Evolutionary conservation across 306 rosid species (phyloP), one percentile per base, ranked within the genome.

Genomic region (Vachellia collinsii): DNA sequence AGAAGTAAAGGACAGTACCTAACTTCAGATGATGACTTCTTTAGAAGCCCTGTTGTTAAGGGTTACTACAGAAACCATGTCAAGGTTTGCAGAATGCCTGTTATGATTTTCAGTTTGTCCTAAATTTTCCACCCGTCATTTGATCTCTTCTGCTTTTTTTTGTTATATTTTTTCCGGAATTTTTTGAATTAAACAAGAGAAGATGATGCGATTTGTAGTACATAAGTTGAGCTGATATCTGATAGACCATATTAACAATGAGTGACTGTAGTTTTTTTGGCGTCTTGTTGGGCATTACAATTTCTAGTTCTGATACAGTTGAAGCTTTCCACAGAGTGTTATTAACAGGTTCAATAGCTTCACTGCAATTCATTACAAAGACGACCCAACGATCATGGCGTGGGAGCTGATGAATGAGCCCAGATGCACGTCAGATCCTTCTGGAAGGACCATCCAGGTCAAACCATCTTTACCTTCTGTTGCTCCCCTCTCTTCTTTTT

Each of bases 381-480:
- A 92, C 82, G 98, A 94, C 63, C 87, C 97, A 14, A 90, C 98
- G 79, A 92, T 94, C 82, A 92, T 94, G 98, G 97, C 98, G 0
- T 94, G 98, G 98, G 98, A 94, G 88, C 97, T 94, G 19, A 92
- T 94, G 76, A 94, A 92, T 76, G 98, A 92, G 81, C 97, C 98
- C 1, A 85, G 98, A 81, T 94, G 98, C 88, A 81, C 91, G 70
- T 92, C 98, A 72, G 98, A 94, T 87, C 91, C 94, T 82, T 91
- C 94, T 9, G 98, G 98, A 51, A 86, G 94, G 72, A 94, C 94
- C 38, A 88, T 94, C 80, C 97, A 94, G 97, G 98, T 91, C 62
- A 75, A 59, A 74, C 54, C 63, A 81, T 58, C 79, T 62, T 77
- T 43, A 5, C 79, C 72, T 74, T 1, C 74, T 68, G 8, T 68